Evolutionary conservation across 2,329 filamentous ascomycete species (phyloP), one percentile per base, ranked within the genome.

Genomic region (Botrytis hyacinthi): DNA sequence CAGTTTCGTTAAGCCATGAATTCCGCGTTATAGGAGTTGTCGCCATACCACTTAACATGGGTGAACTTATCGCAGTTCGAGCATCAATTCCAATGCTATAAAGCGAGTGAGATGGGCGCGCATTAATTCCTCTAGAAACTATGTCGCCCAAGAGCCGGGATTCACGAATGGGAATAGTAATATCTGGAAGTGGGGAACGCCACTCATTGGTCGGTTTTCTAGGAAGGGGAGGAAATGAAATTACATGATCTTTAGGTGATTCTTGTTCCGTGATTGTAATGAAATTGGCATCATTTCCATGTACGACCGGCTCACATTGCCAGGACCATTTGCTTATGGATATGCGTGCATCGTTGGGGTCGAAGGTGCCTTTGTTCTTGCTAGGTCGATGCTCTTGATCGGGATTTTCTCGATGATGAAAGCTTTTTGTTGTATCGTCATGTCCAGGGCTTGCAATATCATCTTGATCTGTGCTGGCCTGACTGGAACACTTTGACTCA

Each of bases 151-250:
- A 48, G 18, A 40, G 14, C 16, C 35, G 16, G 12, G 74, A 68
- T 26, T 69, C 51, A 69, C 59, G 29, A 6, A 65, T n/a, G 18
- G 69, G 54, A 40, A 26, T 62, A 35, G 73, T 63, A 20, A 79
- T 77, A 42, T 76, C 76, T 8, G 79, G 79, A 26, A 80, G 76
- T 14, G 79, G 79, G 18, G 76, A 77, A 46, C 74, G 72, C 79
- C 79, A 79, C 29, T 79, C 79, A 37, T 42, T 75, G 10, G 79
- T 79, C 9, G 67, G 60, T 68, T 78, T 79, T 46, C 78, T 76
- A 16, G 74, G 74, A 4, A 80, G 61, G 22, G 78, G 75, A 32
- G 79, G 79, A 70, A 80, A 80, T 4, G 78, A 80, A 1, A 78
- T 48, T 14, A 73, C 72, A 57, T 71, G 70, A 32, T 76, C 74